These are phyloP conservation scores for Pisolithus marmoratus DNA, from an alignment of 768 basidiomycete genomes.

Conservation along the genomic window DNA sequence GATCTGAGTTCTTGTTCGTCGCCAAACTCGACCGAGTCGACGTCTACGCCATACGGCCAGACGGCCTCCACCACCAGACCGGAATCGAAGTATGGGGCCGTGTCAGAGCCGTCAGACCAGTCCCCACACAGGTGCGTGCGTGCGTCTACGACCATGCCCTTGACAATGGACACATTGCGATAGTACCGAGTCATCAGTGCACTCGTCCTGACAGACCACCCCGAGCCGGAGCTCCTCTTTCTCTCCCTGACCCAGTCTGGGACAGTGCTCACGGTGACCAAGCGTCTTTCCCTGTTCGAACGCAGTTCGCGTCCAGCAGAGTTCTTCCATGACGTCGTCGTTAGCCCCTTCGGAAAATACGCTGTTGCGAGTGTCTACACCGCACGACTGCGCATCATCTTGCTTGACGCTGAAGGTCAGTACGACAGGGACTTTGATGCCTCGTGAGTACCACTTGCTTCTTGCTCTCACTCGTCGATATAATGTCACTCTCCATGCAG, in stretches of 20 bases:
- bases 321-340: constrained; percentile 62
- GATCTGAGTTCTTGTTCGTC: constrained; percentile 60
- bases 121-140: constrained; percentile 48
- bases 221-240: constrained; percentile 66
- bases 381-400: constrained; percentile 64
- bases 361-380: constrained; percentile 63
- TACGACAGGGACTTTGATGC: constrained; percentile 56
- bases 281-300: constrained; percentile 51
- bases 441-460: constrained; percentile 40
- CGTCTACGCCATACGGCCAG: constrained; percentile 56
- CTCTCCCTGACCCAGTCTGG: constrained; percentile 43
- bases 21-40: constrained; percentile 64
- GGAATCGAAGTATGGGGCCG: constrained; percentile 65
- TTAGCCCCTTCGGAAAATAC: constrained; percentile 57
- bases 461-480: not conserved
- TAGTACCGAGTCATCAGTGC: constrained; percentile 37
- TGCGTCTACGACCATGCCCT: constrained; percentile 4
- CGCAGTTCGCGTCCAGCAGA: constrained; percentile 57
- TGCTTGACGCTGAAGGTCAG: constrained; percentile 45
- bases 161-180: not conserved
- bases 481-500: constrained; percentile 29
- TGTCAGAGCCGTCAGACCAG: constrained; percentile 48
- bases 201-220: constrained; percentile 68
- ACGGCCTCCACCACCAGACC: constrained; percentile 58
- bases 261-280: constrained; percentile 32